Percentiles rank a stretch among this genome's conserved stretches.
Evolutionary conservation across 1,284 basidiomycete species (phyloP).

Genomic region (Fomes fomentarius): DNA sequence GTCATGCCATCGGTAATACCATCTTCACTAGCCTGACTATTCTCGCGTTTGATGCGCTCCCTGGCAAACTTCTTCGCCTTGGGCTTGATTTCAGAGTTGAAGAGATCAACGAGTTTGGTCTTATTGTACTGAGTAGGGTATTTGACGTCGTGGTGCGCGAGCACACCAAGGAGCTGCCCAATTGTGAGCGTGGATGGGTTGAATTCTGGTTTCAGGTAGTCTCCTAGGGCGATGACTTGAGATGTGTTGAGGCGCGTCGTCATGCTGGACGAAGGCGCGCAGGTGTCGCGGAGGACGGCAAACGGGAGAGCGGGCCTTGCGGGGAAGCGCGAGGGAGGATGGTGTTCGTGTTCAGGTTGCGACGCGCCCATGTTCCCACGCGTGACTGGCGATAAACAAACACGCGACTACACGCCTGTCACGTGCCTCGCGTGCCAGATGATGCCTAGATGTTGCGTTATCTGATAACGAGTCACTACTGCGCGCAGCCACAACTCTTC

Average conservation of each 20-base stretch:
- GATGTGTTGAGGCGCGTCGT: conserved; percentile 77
- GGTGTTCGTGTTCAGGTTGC: conserved; percentile 29
- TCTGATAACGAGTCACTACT: conserved; percentile 4
- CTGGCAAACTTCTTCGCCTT: conserved; percentile 64
- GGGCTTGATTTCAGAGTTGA: conserved; percentile 76
- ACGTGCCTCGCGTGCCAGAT: conserved; percentile 10
- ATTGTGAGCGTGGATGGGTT: conserved; percentile 81
- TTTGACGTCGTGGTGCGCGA: conserved; percentile 81
- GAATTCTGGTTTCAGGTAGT: conserved; percentile 87
- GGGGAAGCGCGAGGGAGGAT: conserved; percentile 14
- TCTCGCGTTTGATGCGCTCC: conserved; percentile 66
- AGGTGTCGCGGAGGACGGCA: conserved; percentile 27
- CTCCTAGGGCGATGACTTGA: conserved; percentile 70
- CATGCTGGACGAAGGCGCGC: conserved; percentile 27
- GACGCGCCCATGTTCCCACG: conserved; percentile 30
- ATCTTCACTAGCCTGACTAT: conserved; percentile 74
- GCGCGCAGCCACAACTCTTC: no score
- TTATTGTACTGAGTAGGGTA: conserved; percentile 86
- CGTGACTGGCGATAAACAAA: conserved; percentile 23
- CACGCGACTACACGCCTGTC: conserved; percentile 20
- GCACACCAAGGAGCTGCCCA: conserved; percentile 78
- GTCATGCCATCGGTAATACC: conserved; percentile 81
- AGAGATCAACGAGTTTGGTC: conserved; percentile 80
- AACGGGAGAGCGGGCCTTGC: conserved; percentile 21
- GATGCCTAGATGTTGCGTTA: neutral